Base-by-base conservation (phyloP, 768 basidiomycete genomes). In the Sporobolomyces phaffii region DNA sequence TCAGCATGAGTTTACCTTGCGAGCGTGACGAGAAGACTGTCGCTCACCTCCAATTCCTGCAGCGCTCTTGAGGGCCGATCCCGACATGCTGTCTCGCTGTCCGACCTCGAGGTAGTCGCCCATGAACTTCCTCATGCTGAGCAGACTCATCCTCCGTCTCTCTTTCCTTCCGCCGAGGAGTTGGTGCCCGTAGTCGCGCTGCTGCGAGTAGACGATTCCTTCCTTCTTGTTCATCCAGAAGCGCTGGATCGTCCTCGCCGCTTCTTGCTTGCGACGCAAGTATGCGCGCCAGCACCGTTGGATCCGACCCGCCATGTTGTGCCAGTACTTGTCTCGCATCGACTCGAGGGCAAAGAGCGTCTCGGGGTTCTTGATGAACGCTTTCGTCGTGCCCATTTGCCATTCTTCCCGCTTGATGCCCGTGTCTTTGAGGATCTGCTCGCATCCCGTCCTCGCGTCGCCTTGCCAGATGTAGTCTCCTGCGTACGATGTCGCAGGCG, bases 221-320 rank as follows among this genome's bases (percentile, higher is more conserved):
- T 97, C 92, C 78, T 97, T 98, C 82, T 97, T 97, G 78, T 91
- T 91, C 81, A 87, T 90, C 96, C 96, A 99, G 83, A 97, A 98
- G 61, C 93, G 82, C 77, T 98, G 96, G 60, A 99, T 98, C 59
- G 91, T 87, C 38, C 84, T 84, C 15, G 96, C 96, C 74, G 91
- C 94, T 76, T 97, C 96, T 73, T 92, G 85, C 79, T 89, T 91
- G 79, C 96, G 90, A 13, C 94, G 85, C 83, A 93, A 84, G 77
- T 96, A 96, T 77, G 96, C 94, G 64, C 94, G 83, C 84, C 87
- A 99, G 7, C 91, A 91, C 38, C 96, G 86, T 78, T 99, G 96
- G 57, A 99, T 99, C 49, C 96, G 87, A 29, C 80, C 84, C 0
- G 96, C 96, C 96, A 99, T 99, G 78, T 97, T 98, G 78, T 99